phyloP scores from a whole-genome alignment of 495 filamentous ascomycete species.

The Lasiosphaeria ovina region DNA sequence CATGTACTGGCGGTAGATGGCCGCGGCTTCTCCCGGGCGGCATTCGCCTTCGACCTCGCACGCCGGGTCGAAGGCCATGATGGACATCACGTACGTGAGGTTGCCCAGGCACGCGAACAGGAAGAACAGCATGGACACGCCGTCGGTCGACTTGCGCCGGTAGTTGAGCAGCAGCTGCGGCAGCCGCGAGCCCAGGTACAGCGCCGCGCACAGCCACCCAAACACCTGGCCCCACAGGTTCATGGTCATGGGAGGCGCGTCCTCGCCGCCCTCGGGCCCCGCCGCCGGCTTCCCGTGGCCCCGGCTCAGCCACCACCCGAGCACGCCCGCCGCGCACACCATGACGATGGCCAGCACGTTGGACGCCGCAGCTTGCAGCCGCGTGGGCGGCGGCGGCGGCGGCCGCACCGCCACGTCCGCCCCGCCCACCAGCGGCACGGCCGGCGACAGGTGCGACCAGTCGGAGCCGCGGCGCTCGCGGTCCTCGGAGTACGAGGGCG shows the following conservation, averaged over 20 bases:
- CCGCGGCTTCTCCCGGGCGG: constrained; percentile 50
- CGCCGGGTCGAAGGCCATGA: constrained; percentile 77
- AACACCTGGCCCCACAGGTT: constrained; percentile 79
- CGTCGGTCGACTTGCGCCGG: constrained; percentile 83
- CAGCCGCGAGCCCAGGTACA: constrained; percentile 85
- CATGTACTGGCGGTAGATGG: constrained; percentile 73
- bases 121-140: constrained; percentile 90
- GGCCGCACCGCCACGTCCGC: constrained; percentile 17
- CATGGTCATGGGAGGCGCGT: constrained; percentile 53
- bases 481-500: constrained; percentile 12
- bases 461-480: constrained; percentile 49
- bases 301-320: constrained; percentile 79
- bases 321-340: constrained; percentile 75
- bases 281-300: constrained; percentile 22
- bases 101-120: constrained; percentile 95
- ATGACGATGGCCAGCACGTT: constrained; percentile 70
- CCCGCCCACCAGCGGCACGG: constrained; percentile 61
- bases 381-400: constrained; percentile 38
- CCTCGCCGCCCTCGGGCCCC: constrained; percentile 13
- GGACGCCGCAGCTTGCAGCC: constrained; percentile 61
- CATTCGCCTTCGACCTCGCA: constrained; percentile 48
- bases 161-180: constrained; percentile 91
- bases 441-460: constrained; percentile 69
- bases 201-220: constrained; percentile 77
- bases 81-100: constrained; percentile 86